phyloP scores from a whole-genome alignment of 768 basidiomycete genomes.

The Lentinula edodes region DNA sequence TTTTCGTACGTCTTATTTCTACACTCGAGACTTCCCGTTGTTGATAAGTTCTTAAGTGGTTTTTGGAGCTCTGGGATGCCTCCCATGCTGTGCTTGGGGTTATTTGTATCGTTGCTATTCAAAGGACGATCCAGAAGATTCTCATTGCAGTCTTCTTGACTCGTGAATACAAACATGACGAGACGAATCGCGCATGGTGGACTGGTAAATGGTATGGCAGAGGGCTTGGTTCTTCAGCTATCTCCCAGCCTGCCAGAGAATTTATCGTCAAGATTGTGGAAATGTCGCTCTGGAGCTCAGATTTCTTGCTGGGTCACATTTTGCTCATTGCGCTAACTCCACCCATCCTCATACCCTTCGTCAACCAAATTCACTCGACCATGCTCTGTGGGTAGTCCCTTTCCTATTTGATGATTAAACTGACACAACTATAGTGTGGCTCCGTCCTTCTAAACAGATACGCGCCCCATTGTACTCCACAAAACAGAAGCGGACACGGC shows the following conservation, averaged over 20 bases:
- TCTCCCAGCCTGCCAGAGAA: slow-evolving; percentile 95
- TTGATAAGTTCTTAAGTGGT: slow-evolving; percentile 57
- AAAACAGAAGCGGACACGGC: slow-evolving; percentile 86
- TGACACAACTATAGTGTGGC: slow-evolving; percentile 63
- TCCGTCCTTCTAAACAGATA: slow-evolving; percentile 91
- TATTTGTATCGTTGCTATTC: slow-evolving; percentile 83
- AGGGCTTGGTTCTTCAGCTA: slow-evolving; percentile 83
- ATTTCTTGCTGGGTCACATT: slow-evolving; percentile 84
- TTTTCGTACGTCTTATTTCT: slow-evolving; percentile 65
- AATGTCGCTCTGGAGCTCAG: slow-evolving; percentile 94
- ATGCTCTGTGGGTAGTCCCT: slow-evolving; percentile 68
- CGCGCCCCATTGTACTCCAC: slow-evolving; percentile 90
- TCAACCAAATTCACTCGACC: slow-evolving; percentile 87
- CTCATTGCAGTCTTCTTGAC: slow-evolving; percentile 92
- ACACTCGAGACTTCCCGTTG: slow-evolving; percentile 22
- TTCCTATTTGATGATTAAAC: background rate
- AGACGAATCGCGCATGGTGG: slow-evolving; percentile 99
- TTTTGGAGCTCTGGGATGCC: slow-evolving; percentile 94
- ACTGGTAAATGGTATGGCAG: slow-evolving; percentile 97
- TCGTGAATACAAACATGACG: slow-evolving; percentile 97
- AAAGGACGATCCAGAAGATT: slow-evolving; percentile 90
- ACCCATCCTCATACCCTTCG: slow-evolving; percentile 79
- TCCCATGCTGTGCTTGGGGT: slow-evolving; percentile 94
- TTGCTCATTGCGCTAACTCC: slow-evolving; percentile 84
- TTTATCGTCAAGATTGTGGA: slow-evolving; percentile 98